A percentile compares a stretch with the other conserved stretches of the same genome.
Conservation (phyloP, 768 basidiomycete species). For the Pleurotus cornucopiae region DNA sequence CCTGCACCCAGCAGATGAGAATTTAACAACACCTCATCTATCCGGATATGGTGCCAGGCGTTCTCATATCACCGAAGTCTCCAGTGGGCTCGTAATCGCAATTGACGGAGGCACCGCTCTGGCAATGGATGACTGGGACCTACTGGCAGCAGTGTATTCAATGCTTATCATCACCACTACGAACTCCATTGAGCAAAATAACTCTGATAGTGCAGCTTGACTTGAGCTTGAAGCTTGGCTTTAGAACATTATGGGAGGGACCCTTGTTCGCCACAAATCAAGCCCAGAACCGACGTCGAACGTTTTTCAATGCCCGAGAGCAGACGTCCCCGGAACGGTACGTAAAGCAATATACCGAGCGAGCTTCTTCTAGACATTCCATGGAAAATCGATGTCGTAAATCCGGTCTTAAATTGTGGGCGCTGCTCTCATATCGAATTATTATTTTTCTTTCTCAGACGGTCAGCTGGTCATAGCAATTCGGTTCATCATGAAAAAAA, state of each 20-base stretch:
- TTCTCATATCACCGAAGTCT: not conserved
- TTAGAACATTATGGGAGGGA: too few relatives aligned
- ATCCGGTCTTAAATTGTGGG: not conserved
- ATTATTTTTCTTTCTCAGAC: not conserved
- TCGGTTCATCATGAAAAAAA: not conserved
- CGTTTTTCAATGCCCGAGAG: too few relatives aligned
- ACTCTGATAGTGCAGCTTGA: too few relatives aligned
- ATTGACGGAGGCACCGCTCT: not conserved
- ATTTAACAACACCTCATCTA: slow-evolving; percentile 2
- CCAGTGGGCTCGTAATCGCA: not conserved
- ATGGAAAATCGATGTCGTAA: slow-evolving; percentile 4
- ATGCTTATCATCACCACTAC: too few relatives aligned
- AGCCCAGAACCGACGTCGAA: too few relatives aligned
- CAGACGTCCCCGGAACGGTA: too few relatives aligned
- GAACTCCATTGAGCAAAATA: too few relatives aligned
- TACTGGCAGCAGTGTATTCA: not conserved
- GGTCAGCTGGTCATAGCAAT: slow-evolving; percentile 2
- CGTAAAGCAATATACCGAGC: not conserved
- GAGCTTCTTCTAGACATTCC: not conserved
- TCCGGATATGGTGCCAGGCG: not conserved
- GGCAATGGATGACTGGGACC: not conserved
- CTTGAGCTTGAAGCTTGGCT: too few relatives aligned
- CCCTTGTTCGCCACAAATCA: too few relatives aligned
- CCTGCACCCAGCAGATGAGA: slow-evolving; percentile 1
- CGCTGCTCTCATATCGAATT: slow-evolving; percentile 1